phyloP scores from a whole-genome alignment of 176 grass and related monocot genomes.

The Poa annua region DNA sequence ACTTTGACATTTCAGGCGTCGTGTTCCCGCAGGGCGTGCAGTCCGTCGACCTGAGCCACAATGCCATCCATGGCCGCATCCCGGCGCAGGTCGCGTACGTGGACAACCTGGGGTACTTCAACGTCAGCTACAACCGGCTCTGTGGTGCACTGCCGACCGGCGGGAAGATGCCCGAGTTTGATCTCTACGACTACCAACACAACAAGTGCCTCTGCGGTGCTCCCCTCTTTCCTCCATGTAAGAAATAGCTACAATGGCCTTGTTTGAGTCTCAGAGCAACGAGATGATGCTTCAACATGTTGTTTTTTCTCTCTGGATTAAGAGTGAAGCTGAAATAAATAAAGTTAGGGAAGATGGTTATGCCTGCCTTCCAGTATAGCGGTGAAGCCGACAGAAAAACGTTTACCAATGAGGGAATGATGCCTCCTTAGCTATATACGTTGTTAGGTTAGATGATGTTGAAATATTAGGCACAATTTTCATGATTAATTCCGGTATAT shows the following conservation, averaged over 20 bases:
- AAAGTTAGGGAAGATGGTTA: too few species aligned
- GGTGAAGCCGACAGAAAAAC: too few species aligned
- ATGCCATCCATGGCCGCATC: slow-evolving; percentile 57
- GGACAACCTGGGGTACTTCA: slow-evolving; percentile 31
- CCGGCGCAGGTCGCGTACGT: slow-evolving; percentile 51
- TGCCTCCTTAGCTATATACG: too few species aligned
- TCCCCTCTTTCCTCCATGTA: not conserved
- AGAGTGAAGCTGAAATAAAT: too few species aligned
- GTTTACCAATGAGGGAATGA: too few species aligned
- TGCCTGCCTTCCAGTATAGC: too few species aligned
- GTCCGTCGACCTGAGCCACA: slow-evolving; percentile 57
- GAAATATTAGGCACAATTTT: too few species aligned
- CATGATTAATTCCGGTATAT: too few species aligned
- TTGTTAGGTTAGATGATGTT: too few species aligned
- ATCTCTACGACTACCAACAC: slow-evolving; percentile 11
- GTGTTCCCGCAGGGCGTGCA: slow-evolving; percentile 35
- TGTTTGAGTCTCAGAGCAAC: not conserved
- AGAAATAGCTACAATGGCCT: not conserved
- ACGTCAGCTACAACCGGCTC: slow-evolving; percentile 74
- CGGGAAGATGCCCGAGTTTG: slow-evolving; percentile 11
- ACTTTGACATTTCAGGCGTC: slow-evolving; percentile 57
- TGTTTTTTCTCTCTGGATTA: too few species aligned
- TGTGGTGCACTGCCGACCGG: slow-evolving; percentile 54
- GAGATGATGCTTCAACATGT: not conserved
- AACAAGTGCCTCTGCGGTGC: slow-evolving; percentile 23